A percentile compares a stretch with the other conserved stretches of the same genome.
These are phyloP conservation scores for Venturia effusa DNA, from an alignment of 2,329 filamentous ascomycete species.

Conservation along the genomic window DNA sequence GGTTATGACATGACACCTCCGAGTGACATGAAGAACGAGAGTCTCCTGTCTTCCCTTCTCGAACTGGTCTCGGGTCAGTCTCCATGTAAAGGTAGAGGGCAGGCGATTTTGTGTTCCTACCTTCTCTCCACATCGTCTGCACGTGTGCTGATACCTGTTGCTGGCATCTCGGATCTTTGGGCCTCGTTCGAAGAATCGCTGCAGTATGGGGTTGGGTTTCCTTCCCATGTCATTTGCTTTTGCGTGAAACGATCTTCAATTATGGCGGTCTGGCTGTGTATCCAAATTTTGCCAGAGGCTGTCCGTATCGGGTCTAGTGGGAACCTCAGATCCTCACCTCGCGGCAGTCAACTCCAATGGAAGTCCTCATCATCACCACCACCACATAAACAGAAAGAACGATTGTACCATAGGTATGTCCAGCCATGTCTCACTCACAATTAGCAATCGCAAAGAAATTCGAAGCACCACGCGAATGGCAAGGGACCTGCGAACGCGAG, in stretches of 20 bases:
- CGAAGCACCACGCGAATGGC: too few species aligned
- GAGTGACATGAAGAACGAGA: slow-evolving; percentile 69
- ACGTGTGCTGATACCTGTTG: slow-evolving; percentile 86
- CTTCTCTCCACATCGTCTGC: slow-evolving; percentile 76
- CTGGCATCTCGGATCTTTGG: slow-evolving; percentile 79
- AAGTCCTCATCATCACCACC: too few species aligned
- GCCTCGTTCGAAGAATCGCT: slow-evolving; percentile 80
- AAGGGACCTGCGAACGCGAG: background rate
- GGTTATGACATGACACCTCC: slow-evolving; percentile 73
- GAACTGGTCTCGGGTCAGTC: slow-evolving; percentile 37
- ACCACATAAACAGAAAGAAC: too few species aligned
- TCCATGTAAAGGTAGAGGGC: background rate
- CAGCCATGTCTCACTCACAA: too few species aligned
- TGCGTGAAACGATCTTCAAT: background rate
- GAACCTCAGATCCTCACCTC: background rate
- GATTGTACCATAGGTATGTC: too few species aligned
- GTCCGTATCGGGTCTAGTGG: background rate
- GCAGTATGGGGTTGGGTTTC: slow-evolving; percentile 72
- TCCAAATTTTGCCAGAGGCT: background rate
- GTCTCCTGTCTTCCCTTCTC: slow-evolving; percentile 82
- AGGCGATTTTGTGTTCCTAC: slow-evolving; percentile 17
- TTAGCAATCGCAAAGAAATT: too few species aligned
- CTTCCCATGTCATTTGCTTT: slow-evolving; percentile 52
- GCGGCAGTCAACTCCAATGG: too few species aligned
- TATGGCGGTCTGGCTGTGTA: background rate